Conservation (phyloP, 2,329 filamentous ascomycete species). For the Cryphonectria radicalis region DNA sequence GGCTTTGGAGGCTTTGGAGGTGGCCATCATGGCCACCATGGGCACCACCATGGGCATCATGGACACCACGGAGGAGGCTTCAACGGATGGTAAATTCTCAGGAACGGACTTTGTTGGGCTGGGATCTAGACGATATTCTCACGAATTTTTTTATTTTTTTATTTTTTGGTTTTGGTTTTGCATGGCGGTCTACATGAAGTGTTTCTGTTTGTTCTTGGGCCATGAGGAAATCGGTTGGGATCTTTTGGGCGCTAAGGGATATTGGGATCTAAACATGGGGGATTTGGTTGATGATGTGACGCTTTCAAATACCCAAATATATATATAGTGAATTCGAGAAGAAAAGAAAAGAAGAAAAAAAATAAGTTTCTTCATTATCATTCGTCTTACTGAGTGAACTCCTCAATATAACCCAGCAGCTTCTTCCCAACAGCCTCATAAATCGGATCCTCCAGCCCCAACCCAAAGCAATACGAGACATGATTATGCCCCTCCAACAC, state of each 20-base stretch:
- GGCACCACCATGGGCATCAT: constrained; percentile 14
- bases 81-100: background rate
- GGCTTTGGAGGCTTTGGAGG: constrained; percentile 8
- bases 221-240: background rate
- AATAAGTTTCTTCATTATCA: background rate
- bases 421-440: constrained; percentile 23
- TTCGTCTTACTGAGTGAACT: constrained; percentile 1
- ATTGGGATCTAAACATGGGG: background rate
- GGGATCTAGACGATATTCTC: background rate
- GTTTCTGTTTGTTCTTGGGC: background rate
- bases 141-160: background rate
- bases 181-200: background rate
- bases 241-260: background rate
- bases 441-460: constrained; percentile 30
- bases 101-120: no score
- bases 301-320: background rate
- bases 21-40: constrained; percentile 23
- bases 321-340: background rate
- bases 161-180: background rate
- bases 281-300: background rate
- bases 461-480: constrained; percentile 30
- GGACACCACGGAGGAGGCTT: constrained; percentile 18
- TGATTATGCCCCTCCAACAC: constrained; percentile 33
- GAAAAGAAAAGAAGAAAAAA: no score
- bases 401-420: constrained; percentile 15